Percentiles rank a stretch among this genome's conserved stretches.
These are phyloP conservation scores for Psilocybe azurescens DNA, from an alignment of 768 basidiomycete genomes.

Conservation along the genomic window DNA sequence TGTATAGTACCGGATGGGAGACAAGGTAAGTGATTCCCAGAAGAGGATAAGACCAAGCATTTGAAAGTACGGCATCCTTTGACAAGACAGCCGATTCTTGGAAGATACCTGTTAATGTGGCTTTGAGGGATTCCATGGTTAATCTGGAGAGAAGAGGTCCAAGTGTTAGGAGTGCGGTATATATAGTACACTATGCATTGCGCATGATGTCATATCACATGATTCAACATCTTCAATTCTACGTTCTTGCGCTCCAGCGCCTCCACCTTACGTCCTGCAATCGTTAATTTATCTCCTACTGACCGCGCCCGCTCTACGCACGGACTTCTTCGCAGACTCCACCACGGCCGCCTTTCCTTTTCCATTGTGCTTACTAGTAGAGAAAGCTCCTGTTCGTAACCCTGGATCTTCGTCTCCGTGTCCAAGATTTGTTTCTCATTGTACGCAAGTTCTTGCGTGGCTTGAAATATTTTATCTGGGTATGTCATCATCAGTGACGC, in stretches of 20 bases:
- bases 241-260: slow-evolving; percentile 72
- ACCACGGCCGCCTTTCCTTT: slow-evolving; percentile 40
- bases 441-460: slow-evolving; percentile 80
- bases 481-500: slow-evolving; percentile 8
- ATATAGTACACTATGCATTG: slow-evolving; percentile 14
- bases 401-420: slow-evolving; percentile 66
- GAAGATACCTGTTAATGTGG: slow-evolving; percentile 17
- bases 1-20: slow-evolving; percentile 40
- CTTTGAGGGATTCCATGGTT: slow-evolving; percentile 21
- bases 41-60: slow-evolving; percentile 44
- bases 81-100: slow-evolving; percentile 24
- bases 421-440: slow-evolving; percentile 70
- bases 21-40: slow-evolving; percentile 41
- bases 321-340: slow-evolving; percentile 50
- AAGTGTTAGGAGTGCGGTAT: neutral
- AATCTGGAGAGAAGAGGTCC: neutral
- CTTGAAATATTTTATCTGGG: slow-evolving; percentile 77
- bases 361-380: slow-evolving; percentile 69
- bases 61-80: slow-evolving; percentile 39
- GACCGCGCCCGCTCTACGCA: slow-evolving; percentile 66
- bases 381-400: slow-evolving; percentile 79
- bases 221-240: slow-evolving; percentile 58
- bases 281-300: slow-evolving; percentile 76
- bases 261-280: slow-evolving; percentile 71
- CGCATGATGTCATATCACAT: slow-evolving; percentile 28